Conservation (phyloP, 306 rosid genomes). For the Citrullus amarus region DNA sequence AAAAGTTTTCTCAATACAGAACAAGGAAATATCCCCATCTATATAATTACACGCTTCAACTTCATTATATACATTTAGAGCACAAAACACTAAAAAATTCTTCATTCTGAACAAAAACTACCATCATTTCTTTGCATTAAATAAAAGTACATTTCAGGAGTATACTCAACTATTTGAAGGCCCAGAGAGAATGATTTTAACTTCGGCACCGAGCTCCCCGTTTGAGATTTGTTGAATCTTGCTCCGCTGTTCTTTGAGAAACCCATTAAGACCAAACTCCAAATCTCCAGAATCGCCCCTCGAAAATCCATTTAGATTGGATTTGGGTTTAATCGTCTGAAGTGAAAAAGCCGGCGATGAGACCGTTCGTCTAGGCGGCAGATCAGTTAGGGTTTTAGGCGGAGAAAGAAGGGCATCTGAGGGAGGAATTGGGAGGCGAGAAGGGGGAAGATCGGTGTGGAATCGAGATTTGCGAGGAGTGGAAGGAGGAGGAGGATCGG, state of each 20-base stretch:
- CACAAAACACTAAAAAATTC: background rate
- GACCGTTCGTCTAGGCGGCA: constrained; percentile 43
- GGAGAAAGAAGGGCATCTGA: constrained; percentile 48
- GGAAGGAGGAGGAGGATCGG: constrained; percentile 19
- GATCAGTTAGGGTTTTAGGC: constrained; percentile 50
- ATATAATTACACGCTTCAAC: background rate
- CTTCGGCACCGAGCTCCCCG: constrained; percentile 26
- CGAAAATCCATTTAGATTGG: constrained; percentile 3
- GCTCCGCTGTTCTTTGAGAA: constrained; percentile 43
- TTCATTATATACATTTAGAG: background rate
- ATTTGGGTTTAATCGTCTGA: constrained; percentile 21
- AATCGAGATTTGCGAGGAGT: constrained; percentile 62
- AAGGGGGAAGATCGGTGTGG: constrained; percentile 41
- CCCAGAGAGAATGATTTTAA: constrained; percentile 47
- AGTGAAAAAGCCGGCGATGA: constrained; percentile 52
- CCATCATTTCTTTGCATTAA: background rate
- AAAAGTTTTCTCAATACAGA: background rate
- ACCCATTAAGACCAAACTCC: constrained; percentile 34
- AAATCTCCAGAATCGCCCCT: constrained; percentile 16
- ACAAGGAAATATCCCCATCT: background rate
- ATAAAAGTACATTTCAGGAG: background rate
- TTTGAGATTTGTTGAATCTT: constrained; percentile 22
- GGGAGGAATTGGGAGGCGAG: constrained; percentile 19
- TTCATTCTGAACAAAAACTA: background rate
- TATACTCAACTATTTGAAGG: constrained; percentile 50